Conservation (phyloP, 148 eudicot species). For the Arbutus unedo region DNA sequence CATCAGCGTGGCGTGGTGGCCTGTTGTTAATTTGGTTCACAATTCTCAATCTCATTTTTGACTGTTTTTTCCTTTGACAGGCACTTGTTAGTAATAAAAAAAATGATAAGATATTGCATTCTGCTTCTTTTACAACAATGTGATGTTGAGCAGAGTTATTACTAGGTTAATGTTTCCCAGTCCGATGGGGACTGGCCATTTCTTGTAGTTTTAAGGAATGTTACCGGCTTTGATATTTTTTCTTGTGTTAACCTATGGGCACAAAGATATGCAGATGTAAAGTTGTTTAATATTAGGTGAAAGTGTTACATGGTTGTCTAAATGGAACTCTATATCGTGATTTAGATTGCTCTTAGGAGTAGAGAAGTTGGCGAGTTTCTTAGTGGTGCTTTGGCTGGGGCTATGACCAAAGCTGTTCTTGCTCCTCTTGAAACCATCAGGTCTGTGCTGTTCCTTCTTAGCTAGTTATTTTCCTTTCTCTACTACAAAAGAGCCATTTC, state of each 20-base stretch:
- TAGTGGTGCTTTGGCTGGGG: conserved; percentile 97
- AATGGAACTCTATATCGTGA: conserved; percentile 15
- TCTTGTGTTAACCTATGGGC: conserved; percentile 1
- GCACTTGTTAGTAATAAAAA: background rate
- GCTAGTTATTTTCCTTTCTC: background rate
- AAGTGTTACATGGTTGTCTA: background rate
- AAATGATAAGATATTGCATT: background rate
- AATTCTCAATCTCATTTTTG: background rate
- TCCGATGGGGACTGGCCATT: background rate
- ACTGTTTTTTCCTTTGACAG: background rate
- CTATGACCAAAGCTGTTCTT: conserved; percentile 94
- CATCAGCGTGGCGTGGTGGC: no score
- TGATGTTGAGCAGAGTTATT: background rate
- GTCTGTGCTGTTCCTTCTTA: conserved; percentile 28
- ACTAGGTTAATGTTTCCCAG: background rate
- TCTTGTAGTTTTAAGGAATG: background rate
- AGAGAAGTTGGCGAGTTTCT: conserved; percentile 90
- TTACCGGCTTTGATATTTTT: background rate
- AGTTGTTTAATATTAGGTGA: conserved; percentile 1
- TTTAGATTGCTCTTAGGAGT: conserved; percentile 47
- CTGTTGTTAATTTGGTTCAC: background rate
- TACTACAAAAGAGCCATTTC: background rate
- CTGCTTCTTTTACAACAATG: background rate
- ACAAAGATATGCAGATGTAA: background rate
- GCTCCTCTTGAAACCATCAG: conserved; percentile 99